Evolutionary conservation across 1,284 basidiomycete genomes (phyloP), one percentile per base, ranked within the genome.

Genomic region (Wallemia ichthyophaga): DNA sequence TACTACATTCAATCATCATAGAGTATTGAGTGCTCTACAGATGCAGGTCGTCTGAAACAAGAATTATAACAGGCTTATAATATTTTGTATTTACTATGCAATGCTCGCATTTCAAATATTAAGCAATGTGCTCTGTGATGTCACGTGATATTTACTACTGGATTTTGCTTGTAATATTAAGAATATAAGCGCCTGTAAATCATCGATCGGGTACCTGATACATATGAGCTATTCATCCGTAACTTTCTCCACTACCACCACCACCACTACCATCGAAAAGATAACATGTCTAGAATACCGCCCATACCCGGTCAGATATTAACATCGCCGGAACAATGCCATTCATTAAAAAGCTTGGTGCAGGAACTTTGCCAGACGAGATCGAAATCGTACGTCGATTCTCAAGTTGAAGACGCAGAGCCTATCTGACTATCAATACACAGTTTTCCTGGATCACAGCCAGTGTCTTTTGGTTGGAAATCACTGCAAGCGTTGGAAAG

Each of bases 391-490:
- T 48, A 48, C 37, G 37, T 48, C 37, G n/a, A 19, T 17, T 5
- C 9, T 15, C 11, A 31, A 31, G 28, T 17, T 17, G n/a, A 21
- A 48, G 37, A 17, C 5, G n/a, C 31, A n/a, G 26, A n/a, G 21
- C 15, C 2, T 3, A n/a, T 5, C 13, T 5, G 9, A 48, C 13
- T 21, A 17, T 21, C 5, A 48, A 48, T 48, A 21, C 62, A 21
- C 62, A 85, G 85, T 63, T 95, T 94, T 71, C 88, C 88, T 26
- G 89, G 91, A 19, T 83, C 83, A 66, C 91, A 95, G 67, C 89
- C 89, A 15, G 80, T 95, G 64, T 89, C 85, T 67, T 94, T 95
- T 70, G 74, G 77, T 2, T 68, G 71, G 9, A 73, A 70, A 56
- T 82, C 86, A 64, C 68, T 95, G 53, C 74, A 75, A 9, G 77